Base-by-base conservation (phyloP, 2,329 filamentous ascomycete species). In the Chaetoscypha palmicola region DNA sequence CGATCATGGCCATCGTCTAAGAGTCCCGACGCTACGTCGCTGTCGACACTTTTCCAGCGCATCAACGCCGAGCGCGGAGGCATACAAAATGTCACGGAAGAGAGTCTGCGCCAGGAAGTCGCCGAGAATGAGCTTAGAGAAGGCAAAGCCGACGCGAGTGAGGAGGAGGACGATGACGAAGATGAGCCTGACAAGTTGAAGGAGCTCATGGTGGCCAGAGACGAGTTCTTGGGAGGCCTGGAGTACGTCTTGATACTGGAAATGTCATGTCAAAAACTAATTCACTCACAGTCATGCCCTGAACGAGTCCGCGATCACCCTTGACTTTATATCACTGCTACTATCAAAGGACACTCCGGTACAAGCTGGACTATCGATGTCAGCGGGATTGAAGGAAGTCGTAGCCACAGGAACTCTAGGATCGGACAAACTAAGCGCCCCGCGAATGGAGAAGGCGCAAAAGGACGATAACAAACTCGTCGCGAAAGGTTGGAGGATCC, bases 291-390 rank as follows among this genome's bases (percentile, higher is more conserved):
- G 60, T 22, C 58, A 73, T 66, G 62, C 67, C 56, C 70, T 77
- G 44, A 76, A 83, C 52, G 75, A 78, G 42, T 74, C 81, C 31
- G 71, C 84, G 59, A 73, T 86, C 47, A 79, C 82, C 5, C 77
- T 94, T 56, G 87, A 95, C 62, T 86, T 90, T 56, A 68, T 94
- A 44, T 94, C 89, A 22, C 74, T 94, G 5, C 72, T 94, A 1
- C 71, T 92, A 12, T 87, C 86, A n/a, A 90, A 89, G 62, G 78
- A 92, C 59, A 72, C 72, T n/a, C 84, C 86, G 0, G 77, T 75
- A 7, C 77, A 82, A 51, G 86, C 83, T 4, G 72, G 79, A 54
- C 64, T 71, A 36, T 86, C 86, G 3, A 74, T 95, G 49, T 88
- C 85, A 1, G 73, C 77, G 11, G 72, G 70, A 16, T 69, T 94